Base-by-base conservation (phyloP, 441 rosid species). In the Adansonia rubrostipa region DNA sequence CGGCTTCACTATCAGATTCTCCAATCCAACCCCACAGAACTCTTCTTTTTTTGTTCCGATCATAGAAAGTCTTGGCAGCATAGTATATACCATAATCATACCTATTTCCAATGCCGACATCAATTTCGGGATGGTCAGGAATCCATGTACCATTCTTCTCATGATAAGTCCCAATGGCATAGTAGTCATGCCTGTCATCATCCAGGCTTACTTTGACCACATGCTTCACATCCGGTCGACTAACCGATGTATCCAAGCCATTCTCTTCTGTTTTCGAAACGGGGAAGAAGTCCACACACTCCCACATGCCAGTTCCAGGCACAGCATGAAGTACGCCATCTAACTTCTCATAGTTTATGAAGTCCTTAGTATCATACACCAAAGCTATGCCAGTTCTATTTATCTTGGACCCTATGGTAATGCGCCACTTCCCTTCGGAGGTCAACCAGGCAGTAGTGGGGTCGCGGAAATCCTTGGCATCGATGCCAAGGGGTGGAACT, bases 261-360 rank as follows among this genome's bases (percentile, higher is more conserved):
- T 85, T 78, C n/a, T 74, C 73, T 6, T 15, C 45, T 0, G 58
- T 78, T 15, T 20, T 80, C 1, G 98, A 92, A 6, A 96, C 93
- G 2, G 97, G 98, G 64, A 69, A 96, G 58, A 96, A 89, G 77
- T 96, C 97, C 67, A 96, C 97, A 50, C 97, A 94, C 81, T 96
- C 99, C 99, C 99, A 96, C 99, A 94, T 94, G 11, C 99, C 99
- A 0, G 98, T 96, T 22, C 85, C 86, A 0, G 88, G 85, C 20
- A 92, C 99, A 13, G 79, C 86, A 78, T 94, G 97, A 73, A 96
- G 81, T 45, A 82, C 8, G 2, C 88, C 84, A 10, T 86, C 89
- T 14, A 89, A 51, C 19, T 76, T 54, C 61, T 88, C 82, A 66
- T 74, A 96, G 2, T 77, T 82, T 42, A 83, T 88, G 48, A 96